Percentiles rank a stretch among this genome's conserved stretches.
These are phyloP conservation scores for Phlebiopsis gigantea DNA, from an alignment of 768 basidiomycete species.

Conservation along the genomic window DNA sequence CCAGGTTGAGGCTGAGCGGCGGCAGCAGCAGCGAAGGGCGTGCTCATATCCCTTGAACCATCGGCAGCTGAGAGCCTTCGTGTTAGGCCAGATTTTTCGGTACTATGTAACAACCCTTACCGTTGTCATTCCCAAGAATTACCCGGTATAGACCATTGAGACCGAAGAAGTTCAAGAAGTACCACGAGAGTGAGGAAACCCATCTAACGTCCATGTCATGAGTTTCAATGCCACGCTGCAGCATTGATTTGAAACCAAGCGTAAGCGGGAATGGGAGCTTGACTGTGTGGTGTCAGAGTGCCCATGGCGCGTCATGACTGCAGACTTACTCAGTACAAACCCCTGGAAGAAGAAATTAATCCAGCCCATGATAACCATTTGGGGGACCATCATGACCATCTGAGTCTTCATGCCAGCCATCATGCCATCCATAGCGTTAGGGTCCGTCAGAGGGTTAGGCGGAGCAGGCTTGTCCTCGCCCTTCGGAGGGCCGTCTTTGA, in stretches of 20 bases:
- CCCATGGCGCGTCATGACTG: background rate
- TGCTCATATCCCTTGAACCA: conserved; percentile 67
- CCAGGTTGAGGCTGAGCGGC: conserved; percentile 38
- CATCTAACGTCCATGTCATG: conserved; percentile 97
- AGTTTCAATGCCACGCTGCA: conserved; percentile 93
- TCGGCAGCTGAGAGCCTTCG: conserved; percentile 56
- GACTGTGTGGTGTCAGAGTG: conserved; percentile 43
- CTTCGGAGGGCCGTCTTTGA: conserved; percentile 79
- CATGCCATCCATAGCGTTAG: conserved; percentile 94
- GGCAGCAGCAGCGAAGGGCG: conserved; percentile 61
- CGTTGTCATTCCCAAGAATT: conserved; percentile 84
- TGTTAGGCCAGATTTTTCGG: conserved; percentile 8
- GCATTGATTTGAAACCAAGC: conserved; percentile 95
- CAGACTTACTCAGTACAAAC: conserved; percentile 84
- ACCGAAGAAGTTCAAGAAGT: conserved; percentile 98
- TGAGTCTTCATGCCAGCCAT: conserved; percentile 99
- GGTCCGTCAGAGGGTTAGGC: conserved; percentile 84
- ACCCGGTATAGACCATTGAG: conserved; percentile 93
- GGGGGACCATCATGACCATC: conserved; percentile 98
- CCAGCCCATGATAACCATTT: conserved; percentile 99
- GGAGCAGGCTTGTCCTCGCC: conserved; percentile 50
- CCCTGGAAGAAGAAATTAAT: conserved; percentile 99
- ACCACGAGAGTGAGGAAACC: conserved; percentile 99
- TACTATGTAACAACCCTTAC: conserved; percentile 38
- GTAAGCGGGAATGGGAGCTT: conserved; percentile 97